phyloP scores from a whole-genome alignment of 371 early-diverging fungal genomes.

The Mucor plumbeus region DNA sequence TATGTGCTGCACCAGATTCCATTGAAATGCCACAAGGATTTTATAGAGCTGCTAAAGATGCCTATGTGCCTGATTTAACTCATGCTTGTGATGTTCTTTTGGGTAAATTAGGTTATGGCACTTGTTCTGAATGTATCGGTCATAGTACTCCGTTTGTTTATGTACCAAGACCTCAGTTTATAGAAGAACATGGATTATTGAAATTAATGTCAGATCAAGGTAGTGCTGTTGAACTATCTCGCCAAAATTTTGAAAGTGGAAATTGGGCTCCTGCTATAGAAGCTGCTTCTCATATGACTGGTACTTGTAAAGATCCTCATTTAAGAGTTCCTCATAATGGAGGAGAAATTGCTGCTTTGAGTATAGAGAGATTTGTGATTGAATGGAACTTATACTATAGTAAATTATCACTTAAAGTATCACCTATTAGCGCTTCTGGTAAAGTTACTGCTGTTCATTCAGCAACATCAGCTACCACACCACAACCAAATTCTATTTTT shows the following conservation, averaged over 20 bases:
- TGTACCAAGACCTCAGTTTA: conserved; percentile 79
- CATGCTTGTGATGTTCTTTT: conserved; percentile 77
- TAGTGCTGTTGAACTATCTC: conserved; percentile 64
- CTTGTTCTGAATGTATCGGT: conserved; percentile 82
- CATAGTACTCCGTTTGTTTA: conserved; percentile 76
- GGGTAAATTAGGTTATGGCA: conserved; percentile 83
- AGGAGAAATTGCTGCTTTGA: conserved; percentile 57
- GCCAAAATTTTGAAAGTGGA: conserved; percentile 67
- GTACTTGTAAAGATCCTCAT: conserved; percentile 42
- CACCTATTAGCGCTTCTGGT: not conserved
- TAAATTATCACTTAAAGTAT: not conserved
- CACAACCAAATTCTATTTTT: conserved; percentile 5
- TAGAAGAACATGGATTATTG: conserved; percentile 76
- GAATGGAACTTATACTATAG: conserved; percentile 36
- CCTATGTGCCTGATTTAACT: conserved; percentile 79
- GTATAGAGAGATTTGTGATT: conserved; percentile 52
- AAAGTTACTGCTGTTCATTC: not conserved
- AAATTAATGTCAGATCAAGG: conserved; percentile 71
- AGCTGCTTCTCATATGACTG: conserved; percentile 40
- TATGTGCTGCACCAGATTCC: conserved; percentile 64
- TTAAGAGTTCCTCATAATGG: conserved; percentile 59
- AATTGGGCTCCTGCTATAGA: conserved; percentile 59
- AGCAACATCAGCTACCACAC: conserved; percentile 6
- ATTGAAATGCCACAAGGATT: conserved; percentile 60
- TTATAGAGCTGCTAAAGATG: conserved; percentile 66